phyloP scores from a whole-genome alignment of 163 green algal genomes.

The Scenedesmus sp. region DNA sequence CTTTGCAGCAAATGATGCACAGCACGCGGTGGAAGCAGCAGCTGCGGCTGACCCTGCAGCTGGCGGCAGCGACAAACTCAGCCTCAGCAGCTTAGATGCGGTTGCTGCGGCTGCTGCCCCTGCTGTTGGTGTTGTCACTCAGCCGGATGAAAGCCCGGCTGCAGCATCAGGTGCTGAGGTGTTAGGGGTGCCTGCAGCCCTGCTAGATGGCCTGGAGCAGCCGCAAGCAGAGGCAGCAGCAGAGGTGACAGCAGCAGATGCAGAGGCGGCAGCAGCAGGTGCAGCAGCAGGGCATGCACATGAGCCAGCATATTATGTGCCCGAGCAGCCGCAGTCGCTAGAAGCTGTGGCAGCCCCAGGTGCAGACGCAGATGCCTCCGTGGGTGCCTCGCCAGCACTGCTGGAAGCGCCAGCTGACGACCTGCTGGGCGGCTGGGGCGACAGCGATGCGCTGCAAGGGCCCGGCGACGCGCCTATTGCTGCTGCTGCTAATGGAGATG shows the following conservation, averaged over 20 bases:
- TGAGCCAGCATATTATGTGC: neutral
- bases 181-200: neutral
- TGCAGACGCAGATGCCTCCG: neutral
- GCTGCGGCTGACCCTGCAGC: neutral
- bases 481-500: neutral
- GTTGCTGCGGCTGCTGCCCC: neutral
- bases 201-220: neutral
- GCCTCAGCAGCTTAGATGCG: neutral
- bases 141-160: neutral
- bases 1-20: neutral
- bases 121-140: neutral
- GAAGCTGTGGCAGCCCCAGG: neutral
- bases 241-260: neutral
- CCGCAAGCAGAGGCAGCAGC: neutral
- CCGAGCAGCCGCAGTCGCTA: neutral
- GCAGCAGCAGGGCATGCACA: neutral
- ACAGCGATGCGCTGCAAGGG: neutral
- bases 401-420: neutral
- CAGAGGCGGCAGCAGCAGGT: neutral
- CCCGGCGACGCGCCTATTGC: neutral
- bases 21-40: neutral
- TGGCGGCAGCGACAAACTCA: neutral
- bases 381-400: too few species aligned
- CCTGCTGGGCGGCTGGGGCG: slow-evolving; percentile 27
- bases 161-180: neutral